Evolutionary conservation across 306 rosid genomes (phyloP).

Genomic region (Alnus rubra): DNA sequence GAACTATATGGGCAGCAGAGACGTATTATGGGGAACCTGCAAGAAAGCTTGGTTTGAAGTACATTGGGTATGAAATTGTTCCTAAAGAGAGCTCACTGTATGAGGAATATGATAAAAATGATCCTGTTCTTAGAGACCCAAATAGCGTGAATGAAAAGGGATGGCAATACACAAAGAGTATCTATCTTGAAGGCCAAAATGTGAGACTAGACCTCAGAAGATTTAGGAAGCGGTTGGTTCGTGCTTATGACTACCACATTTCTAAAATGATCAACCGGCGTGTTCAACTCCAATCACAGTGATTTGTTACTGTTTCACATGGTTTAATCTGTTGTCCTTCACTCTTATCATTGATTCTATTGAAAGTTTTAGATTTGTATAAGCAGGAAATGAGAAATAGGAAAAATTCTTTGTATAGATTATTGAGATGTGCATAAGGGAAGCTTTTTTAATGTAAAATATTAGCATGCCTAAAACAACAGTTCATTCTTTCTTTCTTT

Average conservation of each 20-base stretch:
- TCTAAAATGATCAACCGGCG: slow-evolving; percentile 29
- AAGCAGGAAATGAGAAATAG: neutral
- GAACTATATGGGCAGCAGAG: slow-evolving; percentile 88
- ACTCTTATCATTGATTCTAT: neutral
- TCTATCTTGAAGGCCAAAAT: slow-evolving; percentile 86
- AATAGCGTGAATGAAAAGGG: slow-evolving; percentile 61
- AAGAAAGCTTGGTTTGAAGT: slow-evolving; percentile 76
- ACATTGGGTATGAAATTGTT: slow-evolving; percentile 71
- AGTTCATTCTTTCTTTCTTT: neutral
- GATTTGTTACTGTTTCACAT: slow-evolving; percentile 13
- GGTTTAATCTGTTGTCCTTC: neutral
- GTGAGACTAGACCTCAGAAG: slow-evolving; percentile 64
- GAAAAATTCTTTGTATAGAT: neutral
- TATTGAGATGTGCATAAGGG: neutral
- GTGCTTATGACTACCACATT: slow-evolving; percentile 53
- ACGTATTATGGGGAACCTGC: slow-evolving; percentile 88
- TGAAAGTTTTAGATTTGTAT: slow-evolving; percentile 21
- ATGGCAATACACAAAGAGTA: slow-evolving; percentile 87
- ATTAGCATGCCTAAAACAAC: neutral
- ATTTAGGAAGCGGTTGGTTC: slow-evolving; percentile 63
- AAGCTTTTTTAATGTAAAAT: neutral
- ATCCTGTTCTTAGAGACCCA: slow-evolving; percentile 70
- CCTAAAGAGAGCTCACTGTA: slow-evolving; percentile 75
- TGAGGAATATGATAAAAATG: slow-evolving; percentile 45
- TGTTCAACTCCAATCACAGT: slow-evolving; percentile 30